Evolutionary conservation across 495 filamentous ascomycete species (phyloP), one percentile per base, ranked within the genome.

Genomic region (Penicillium flavigenum): DNA sequence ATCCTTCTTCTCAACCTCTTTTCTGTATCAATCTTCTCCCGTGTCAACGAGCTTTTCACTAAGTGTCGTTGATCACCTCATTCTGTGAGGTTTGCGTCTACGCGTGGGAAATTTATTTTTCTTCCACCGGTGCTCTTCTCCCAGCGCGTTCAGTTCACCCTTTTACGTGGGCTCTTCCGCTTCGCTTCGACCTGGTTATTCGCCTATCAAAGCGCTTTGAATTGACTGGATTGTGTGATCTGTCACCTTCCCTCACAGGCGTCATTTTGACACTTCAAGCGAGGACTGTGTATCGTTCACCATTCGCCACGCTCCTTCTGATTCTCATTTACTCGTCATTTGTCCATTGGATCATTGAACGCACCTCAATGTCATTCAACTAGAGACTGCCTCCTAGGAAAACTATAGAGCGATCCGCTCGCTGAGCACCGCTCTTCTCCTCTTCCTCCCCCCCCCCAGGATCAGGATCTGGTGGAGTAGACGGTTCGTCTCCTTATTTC

Each of bases 31-130:
- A 54, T 31, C 45, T 56, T 52, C 57, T 68, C 59, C 62, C 57
- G 51, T 53, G 60, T 54, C 71, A 77, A 76, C 76, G 76, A 79
- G 74, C 76, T 78, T 79, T 79, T 79, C 74, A 77, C 72, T 79
- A 79, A 78, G 76, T 77, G 71, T 79, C 75, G 76, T 78, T 76
- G 75, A 64, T 65, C 57, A 67, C 53, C 62, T 65, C 66, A 62
- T 60, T 45, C 42, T 42, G 54, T 62, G 66, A 62, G 64, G 51
- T 65, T 63, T 68, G 58, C 62, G 59, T 67, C 50, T 64, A 67
- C 71, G 66, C 61, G 70, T 43, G 69, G 69, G 56, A 60, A 70
- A 61, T 46, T 60, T 20, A 34, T 34, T 42, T 47, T 52, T 58
- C 32, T 39, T 54, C 63, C 62, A 60, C 45, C 22, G 44, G 55